Percentiles rank a stretch among this genome's conserved stretches.
Evolutionary conservation across 768 basidiomycete species (phyloP).

Genomic region (Pleurotus giganteus): DNA sequence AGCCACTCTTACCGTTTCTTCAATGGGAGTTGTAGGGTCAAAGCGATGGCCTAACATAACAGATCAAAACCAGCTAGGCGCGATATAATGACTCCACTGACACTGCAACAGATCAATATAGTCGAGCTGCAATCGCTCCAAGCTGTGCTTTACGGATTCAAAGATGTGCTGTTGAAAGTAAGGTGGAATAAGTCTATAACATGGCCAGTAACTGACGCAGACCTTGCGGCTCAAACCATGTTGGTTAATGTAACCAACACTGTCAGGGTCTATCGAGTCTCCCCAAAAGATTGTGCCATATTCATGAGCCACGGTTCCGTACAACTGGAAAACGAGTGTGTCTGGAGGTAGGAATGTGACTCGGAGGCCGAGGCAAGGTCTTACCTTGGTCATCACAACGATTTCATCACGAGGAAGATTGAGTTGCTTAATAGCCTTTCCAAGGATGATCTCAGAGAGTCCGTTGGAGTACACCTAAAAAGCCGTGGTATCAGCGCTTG

Average conservation of each 20-base stretch:
- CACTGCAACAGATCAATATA: conserved; percentile 79
- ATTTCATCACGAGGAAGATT: conserved; percentile 70
- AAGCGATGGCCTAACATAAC: conserved; percentile 46
- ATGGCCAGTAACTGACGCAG: not conserved
- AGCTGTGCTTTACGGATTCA: conserved; percentile 56
- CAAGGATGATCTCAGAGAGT: conserved; percentile 60
- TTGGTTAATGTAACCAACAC: conserved; percentile 53
- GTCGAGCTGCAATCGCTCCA: conserved; percentile 70
- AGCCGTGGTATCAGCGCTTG: not conserved
- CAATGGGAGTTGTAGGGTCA: conserved; percentile 56
- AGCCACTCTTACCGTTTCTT: conserved; percentile 39
- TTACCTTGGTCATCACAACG: conserved; percentile 74
- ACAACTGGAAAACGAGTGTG: conserved; percentile 32
- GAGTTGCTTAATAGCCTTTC: conserved; percentile 66
- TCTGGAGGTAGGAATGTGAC: not conserved
- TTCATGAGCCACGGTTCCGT: conserved; percentile 25
- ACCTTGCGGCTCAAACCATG: conserved; percentile 47
- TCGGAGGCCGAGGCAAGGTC: not conserved
- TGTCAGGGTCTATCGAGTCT: conserved; percentile 26
- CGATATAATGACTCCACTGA: conserved; percentile 24
- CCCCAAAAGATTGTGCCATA: conserved; percentile 12
- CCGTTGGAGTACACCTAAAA: conserved; percentile 67
- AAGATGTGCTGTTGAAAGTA: conserved; percentile 60
- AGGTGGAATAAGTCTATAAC: not conserved
- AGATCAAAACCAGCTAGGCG: not conserved